Evolutionary conservation across 192 early-diverging fungal species (phyloP), one percentile per base, ranked within the genome.

Genomic region (Geranomyces michiganensis): DNA sequence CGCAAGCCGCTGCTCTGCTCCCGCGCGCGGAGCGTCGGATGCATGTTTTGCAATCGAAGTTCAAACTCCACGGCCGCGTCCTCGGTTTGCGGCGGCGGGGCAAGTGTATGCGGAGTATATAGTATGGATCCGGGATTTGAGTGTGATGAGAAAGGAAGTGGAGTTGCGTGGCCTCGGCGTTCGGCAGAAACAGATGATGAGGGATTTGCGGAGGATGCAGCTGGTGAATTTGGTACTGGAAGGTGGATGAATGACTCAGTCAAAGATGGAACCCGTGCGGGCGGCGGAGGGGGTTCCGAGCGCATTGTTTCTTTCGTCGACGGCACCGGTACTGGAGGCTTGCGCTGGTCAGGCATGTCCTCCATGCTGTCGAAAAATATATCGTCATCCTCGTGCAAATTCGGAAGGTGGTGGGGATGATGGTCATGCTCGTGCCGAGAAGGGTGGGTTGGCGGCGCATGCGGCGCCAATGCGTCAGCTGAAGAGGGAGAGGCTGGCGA

Each of bases 11-110:
- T 87, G 46, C 90, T 91, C 61, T 95, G 93, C 64, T 94, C 81
- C 65, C 87, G 79, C 0, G 91, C 92, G 10, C 94, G 83, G 2
- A 17, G 33, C 19, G 43, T 41, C 12, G 62, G 44, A 22, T 15
- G 21, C 62, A 64, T 31, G 43, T 21, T 19, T n/a, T 31, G 32
- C 41, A 64, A 21, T 24, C 33, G 17, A 17, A n/a, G 17, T 21
- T 64, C 62, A 29, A 64, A 45, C n/a, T 33, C 41, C 62, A 45
- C 41, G 4, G 41, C 72, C 92, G 93, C 92, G 79, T 97, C 95
- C 67, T 94, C 91, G 0, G 95, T 95, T 85, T 96, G 84, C 19
- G 89, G 85, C 1, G 91, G 91, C 0, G 87, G 79, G 51, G 92
- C 84, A 84, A 91, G 76, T 27, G 51, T 45, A 26, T 44, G 36